phyloP scores from a whole-genome alignment of 2,329 filamentous ascomycete genomes.

The Hypoxylon rubiginosum region DNA sequence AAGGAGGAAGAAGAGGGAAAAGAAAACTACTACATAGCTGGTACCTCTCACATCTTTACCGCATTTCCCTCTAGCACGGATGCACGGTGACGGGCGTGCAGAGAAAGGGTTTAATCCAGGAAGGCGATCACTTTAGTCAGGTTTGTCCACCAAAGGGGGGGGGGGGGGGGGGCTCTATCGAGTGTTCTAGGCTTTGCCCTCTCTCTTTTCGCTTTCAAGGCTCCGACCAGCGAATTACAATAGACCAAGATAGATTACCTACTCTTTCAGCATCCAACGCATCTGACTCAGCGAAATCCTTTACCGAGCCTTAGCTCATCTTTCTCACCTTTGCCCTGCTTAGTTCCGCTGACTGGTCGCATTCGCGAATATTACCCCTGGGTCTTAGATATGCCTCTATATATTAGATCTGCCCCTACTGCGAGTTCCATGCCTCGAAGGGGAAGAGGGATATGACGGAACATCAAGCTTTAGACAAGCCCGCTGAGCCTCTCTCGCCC shows the following conservation, averaged over 20 bases:
- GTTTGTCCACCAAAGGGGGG: background rate
- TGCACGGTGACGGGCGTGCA: conserved; percentile 39
- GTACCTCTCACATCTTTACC: conserved; percentile 15
- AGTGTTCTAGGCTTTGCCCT: conserved; percentile 32
- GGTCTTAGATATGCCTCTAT: conserved; percentile 25
- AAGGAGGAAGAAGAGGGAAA: background rate
- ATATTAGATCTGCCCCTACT: conserved; percentile 20
- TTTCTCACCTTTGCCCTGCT: conserved; percentile 14
- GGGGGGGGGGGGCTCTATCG: conserved; percentile 14
- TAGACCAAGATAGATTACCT: background rate
- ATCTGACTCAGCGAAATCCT: conserved; percentile 37
- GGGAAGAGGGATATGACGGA: conserved; percentile 18
- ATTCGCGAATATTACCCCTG: conserved; percentile 31
- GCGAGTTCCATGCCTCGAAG: background rate
- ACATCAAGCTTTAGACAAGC: conserved; percentile 32
- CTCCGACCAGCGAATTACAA: conserved; percentile 30
- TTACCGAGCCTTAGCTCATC: conserved; percentile 12
- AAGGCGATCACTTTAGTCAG: conserved; percentile 41
- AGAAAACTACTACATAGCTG: background rate
- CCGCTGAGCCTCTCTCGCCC: conserved; percentile 33
- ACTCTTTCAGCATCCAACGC: background rate
- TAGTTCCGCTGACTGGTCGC: conserved; percentile 25
- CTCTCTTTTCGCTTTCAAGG: conserved; percentile 21
- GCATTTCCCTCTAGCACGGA: conserved; percentile 28
- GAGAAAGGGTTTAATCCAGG: conserved; percentile 33